These are phyloP conservation scores for Silene noctiflora DNA, from an alignment of 179 eudicot species.

Conservation along the genomic window DNA sequence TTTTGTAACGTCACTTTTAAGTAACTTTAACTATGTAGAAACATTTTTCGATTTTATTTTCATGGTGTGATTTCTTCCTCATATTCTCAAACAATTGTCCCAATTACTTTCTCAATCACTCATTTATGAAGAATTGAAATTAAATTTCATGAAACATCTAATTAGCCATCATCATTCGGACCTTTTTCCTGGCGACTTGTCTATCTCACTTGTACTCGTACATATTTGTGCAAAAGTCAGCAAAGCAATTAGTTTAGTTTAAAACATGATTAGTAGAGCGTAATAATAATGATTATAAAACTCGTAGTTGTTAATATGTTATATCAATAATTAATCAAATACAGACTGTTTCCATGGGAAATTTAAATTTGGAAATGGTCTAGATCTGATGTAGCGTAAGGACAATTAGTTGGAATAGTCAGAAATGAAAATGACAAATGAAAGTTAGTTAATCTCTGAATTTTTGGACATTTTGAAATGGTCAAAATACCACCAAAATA, in stretches of 20 bases:
- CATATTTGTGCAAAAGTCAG: no score
- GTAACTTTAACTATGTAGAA: constrained; percentile 15
- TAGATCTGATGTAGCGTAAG: not conserved
- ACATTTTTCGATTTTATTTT: not conserved
- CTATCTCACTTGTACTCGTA: no score
- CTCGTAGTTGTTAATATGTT: not conserved
- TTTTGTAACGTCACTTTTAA: constrained; percentile 1
- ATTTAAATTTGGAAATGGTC: no score
- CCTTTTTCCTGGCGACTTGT: no score
- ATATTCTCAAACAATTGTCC: no score
- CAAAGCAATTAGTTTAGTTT: no score
- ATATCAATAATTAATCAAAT: not conserved
- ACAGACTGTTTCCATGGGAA: not conserved
- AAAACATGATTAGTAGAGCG: no score
- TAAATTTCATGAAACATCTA: no score
- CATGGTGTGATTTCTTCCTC: not conserved
- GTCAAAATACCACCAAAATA: not conserved
- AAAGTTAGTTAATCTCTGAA: not conserved
- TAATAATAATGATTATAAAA: no score
- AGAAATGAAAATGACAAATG: not conserved
- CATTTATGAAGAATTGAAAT: no score
- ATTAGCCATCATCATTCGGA: no score
- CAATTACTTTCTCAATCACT: no score
- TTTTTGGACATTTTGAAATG: not conserved
- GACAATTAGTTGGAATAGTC: not conserved